Percentiles rank a stretch among this genome's conserved stretches.
phyloP scores from a whole-genome alignment of 2,329 filamentous ascomycete genomes.

The Colletotrichum karsti region DNA sequence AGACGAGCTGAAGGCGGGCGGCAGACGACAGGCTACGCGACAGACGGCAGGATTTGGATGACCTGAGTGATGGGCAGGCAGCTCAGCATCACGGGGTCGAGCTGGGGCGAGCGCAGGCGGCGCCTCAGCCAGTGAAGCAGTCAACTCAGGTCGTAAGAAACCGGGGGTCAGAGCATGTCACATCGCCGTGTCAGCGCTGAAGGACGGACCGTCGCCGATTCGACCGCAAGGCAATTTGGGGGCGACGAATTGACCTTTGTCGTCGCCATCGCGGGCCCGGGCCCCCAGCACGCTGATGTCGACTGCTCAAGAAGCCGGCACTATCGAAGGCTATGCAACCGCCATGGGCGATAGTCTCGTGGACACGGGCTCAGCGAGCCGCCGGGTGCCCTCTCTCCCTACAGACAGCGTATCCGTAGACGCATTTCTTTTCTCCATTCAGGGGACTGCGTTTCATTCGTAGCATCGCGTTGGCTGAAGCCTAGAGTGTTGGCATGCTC shows the following conservation, averaged over 20 bases:
- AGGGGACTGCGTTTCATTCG: background rate
- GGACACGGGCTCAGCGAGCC: conserved; percentile 15
- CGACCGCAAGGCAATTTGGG: conserved; percentile 24
- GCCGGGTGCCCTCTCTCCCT: background rate
- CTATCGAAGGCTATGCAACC: conserved; percentile 26
- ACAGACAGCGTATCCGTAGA: no score
- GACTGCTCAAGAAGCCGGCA: conserved; percentile 8
- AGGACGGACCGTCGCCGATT: conserved; percentile 27
- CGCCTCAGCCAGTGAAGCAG: conserved; percentile 28
- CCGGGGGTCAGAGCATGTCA: conserved; percentile 29
- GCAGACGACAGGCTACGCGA: background rate
- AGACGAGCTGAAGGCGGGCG: background rate
- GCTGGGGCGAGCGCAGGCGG: conserved; percentile 28
- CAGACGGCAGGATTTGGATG: conserved; percentile 12
- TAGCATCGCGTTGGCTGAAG: background rate
- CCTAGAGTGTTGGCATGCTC: background rate
- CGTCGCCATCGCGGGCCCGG: conserved; percentile 20
- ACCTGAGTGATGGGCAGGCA: conserved; percentile 31
- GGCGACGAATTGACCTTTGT: conserved; percentile 22
- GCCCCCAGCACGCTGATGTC: conserved; percentile 7
- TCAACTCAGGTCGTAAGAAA: conserved; percentile 1
- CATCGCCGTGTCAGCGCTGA: conserved; percentile 31
- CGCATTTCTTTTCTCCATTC: background rate
- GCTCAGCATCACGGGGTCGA: conserved; percentile 41
- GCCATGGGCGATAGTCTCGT: conserved; percentile 21